Percentiles rank a stretch among this genome's conserved stretches.
These are phyloP conservation scores for Coccinonectria pachysandricola DNA, from an alignment of 2,329 filamentous ascomycete genomes.

Conservation along the genomic window DNA sequence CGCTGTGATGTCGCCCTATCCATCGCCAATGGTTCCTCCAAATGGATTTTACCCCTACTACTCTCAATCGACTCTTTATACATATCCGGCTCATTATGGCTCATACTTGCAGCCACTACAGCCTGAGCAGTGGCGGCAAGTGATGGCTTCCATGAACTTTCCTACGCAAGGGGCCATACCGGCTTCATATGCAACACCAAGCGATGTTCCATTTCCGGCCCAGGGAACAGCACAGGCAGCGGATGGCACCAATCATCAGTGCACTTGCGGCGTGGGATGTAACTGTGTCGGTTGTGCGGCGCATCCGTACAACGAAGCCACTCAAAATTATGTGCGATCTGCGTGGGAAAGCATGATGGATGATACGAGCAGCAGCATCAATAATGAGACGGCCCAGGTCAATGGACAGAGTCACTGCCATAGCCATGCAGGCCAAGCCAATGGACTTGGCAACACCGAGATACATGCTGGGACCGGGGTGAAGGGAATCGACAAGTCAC, in stretches of 20 bases:
- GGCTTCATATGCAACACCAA: constrained; percentile 16
- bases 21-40: constrained; percentile 25
- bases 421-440: constrained; percentile 14
- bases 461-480: constrained; percentile 10
- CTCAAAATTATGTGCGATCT: constrained; percentile 41
- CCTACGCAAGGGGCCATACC: constrained; percentile 23
- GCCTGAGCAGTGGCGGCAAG: constrained; percentile 41
- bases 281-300: constrained; percentile 58
- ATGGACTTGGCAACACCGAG: constrained; percentile 16
- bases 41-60: constrained; percentile 32
- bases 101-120: constrained; percentile 45
- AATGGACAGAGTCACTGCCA: constrained; percentile 11
- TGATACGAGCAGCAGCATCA: too few relatives aligned
- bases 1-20: constrained; percentile 27
- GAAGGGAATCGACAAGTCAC: constrained; percentile 9
- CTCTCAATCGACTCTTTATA: constrained; percentile 36
- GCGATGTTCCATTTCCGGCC: constrained; percentile 10
- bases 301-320: constrained; percentile 58
- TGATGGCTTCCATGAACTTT: constrained; percentile 31
- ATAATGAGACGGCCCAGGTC: too few relatives aligned
- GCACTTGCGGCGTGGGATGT: constrained; percentile 55
- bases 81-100: constrained; percentile 43
- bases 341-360: constrained; percentile 33
- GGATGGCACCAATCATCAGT: constrained; percentile 32
- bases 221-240: constrained; percentile 10